phyloP scores from a whole-genome alignment of 2,329 filamentous ascomycete species.

The Trichoderma sp. region DNA sequence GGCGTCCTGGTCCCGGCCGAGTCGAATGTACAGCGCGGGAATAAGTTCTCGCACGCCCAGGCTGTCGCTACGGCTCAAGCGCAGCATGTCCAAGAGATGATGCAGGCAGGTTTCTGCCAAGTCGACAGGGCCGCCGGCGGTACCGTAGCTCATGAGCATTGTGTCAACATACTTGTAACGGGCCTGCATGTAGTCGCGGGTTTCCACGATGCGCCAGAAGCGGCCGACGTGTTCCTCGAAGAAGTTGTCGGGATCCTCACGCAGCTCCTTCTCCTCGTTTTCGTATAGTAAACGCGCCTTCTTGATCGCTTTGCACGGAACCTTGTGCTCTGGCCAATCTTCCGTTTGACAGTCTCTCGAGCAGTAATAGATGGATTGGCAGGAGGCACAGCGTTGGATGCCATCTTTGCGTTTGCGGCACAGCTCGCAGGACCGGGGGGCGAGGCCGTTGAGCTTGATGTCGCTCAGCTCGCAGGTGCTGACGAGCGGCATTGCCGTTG shows the following conservation, averaged over 20 bases:
- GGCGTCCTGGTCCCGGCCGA: constrained; percentile 54
- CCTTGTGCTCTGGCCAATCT: constrained; percentile 45
- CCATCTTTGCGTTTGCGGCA: too few species aligned
- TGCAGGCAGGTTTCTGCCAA: constrained; percentile 43
- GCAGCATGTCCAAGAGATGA: constrained; percentile 49
- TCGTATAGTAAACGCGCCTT: constrained; percentile 37
- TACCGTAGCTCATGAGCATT: constrained; percentile 38
- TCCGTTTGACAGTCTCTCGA: constrained; percentile 46
- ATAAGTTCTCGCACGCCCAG: constrained; percentile 47
- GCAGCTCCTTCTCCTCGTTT: constrained; percentile 44
- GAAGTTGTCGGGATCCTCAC: constrained; percentile 37
- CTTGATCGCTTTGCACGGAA: constrained; percentile 44
- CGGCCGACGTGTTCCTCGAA: constrained; percentile 46
- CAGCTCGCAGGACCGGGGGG: too few species aligned
- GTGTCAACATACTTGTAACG: constrained; percentile 34
- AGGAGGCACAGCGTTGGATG: constrained; percentile 44
- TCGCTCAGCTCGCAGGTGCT: too few species aligned
- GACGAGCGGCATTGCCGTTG: too few species aligned
- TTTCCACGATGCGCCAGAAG: constrained; percentile 48
- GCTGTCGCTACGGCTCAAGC: constrained; percentile 48
- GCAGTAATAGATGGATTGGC: constrained; percentile 51
- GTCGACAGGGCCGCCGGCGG: constrained; percentile 34
- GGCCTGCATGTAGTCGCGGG: constrained; percentile 49
- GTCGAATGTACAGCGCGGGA: constrained; percentile 48
- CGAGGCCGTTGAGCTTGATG: too few species aligned